Base-by-base conservation (phyloP, 768 basidiomycete genomes). In the Tylopilus felleus region DNA sequence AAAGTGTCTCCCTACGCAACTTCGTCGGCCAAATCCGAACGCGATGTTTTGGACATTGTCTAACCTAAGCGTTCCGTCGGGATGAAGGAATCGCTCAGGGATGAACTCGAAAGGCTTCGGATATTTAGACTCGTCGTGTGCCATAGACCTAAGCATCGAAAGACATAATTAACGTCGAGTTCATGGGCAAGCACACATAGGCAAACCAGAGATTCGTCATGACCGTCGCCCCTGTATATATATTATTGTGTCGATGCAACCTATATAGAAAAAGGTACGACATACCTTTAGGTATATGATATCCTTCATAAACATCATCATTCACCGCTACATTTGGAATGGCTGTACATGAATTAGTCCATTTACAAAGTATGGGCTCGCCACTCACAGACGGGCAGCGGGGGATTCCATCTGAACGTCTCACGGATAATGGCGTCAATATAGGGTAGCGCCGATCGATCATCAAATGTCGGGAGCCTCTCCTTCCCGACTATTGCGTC, bases 391-490 rank as follows among this genome's bases (percentile, higher is more conserved):
- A 61, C 48, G 1, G 58, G 62, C 5, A 47, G 3, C n/a, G 33
- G 10, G 5, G 63, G 56, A 48, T 28, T 28, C 63, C 63, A 57
- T 43, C 63, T 56, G 28, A 62, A 40, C 3, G 52, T 57, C 58
- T 77, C 76, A 48, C 72, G 71, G n/a, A 71, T 65, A 10, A 75
- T 68, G 5, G 73, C 71, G 4, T 61, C 65, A 7, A 74, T 65
- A 47, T 75, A 77, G 1, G 73, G 73, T 13, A 77, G 49, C 6
- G 33, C 55, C 12, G 46, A 16, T 29, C 58, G 51, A 25, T 70
- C 62, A 10, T 45, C 47, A 23, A 55, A 33, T 2, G 40, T 60
- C 28, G 62, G 66, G 1, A 68, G 55, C 14, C 56, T 58, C 38
- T 50, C 55, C 38, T 54, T 65, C 31, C 64, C 62, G 9, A 68